Percentiles rank a stretch among this genome's conserved stretches.
phyloP scores from a whole-genome alignment of 2,329 filamentous ascomycete genomes.

The Colletotrichum theobromicola region DNA sequence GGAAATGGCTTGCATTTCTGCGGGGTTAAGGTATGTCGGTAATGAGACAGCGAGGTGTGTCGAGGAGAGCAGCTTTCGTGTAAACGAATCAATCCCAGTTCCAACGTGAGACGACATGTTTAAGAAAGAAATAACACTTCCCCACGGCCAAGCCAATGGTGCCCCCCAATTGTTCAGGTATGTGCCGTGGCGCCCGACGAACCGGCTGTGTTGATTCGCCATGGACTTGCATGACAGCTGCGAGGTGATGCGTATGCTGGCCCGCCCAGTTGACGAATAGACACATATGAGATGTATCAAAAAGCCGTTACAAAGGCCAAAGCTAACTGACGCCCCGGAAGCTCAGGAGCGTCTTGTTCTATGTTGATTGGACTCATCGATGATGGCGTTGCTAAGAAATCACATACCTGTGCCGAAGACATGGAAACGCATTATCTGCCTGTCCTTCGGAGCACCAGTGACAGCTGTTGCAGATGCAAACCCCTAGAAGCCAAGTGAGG shows the following conservation, averaged over 20 bases:
- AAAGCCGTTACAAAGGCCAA: conserved; percentile 38
- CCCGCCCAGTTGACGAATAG: conserved; percentile 34
- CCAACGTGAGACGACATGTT: not conserved
- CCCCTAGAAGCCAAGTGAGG: conserved; percentile 32
- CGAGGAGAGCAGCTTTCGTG: not conserved
- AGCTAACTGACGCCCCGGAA: conserved; percentile 39
- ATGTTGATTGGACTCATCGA: not conserved
- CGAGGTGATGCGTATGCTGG: conserved; percentile 26
- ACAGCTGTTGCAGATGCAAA: conserved; percentile 35
- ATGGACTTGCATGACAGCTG: not conserved
- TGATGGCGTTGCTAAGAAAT: not conserved
- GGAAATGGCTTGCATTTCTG: not conserved
- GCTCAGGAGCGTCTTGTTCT: conserved; percentile 29
- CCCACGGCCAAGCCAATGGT: conserved; percentile 40
- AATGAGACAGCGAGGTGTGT: not conserved
- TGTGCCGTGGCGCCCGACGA: conserved; percentile 41
- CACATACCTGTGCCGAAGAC: not conserved
- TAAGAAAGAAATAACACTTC: conserved; percentile 12
- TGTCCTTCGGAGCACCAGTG: conserved; percentile 25
- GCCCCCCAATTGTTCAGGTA: conserved; percentile 40
- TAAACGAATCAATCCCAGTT: not conserved
- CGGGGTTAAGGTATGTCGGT: not conserved
- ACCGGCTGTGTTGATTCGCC: conserved; percentile 28
- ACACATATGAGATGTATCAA: conserved; percentile 34
- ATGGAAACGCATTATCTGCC: not conserved